phyloP scores from a whole-genome alignment of 305 asterid species.

The Coffea humblotiana region DNA sequence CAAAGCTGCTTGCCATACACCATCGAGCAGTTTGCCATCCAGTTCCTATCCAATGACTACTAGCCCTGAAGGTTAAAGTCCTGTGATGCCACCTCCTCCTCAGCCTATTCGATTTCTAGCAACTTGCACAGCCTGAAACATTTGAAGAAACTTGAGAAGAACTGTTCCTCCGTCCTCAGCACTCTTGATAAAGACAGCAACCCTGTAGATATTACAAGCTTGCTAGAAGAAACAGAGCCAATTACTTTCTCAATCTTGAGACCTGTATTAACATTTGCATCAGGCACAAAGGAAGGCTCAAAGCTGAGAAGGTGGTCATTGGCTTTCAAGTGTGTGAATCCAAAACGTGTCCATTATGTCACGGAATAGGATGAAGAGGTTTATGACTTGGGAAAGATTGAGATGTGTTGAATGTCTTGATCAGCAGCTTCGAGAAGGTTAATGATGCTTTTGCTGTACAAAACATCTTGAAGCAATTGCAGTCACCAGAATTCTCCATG shows the following conservation, averaged over 20 bases:
- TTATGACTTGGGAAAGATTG: not conserved
- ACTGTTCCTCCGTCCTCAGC: not conserved
- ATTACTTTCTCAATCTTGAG: slow-evolving; percentile 12
- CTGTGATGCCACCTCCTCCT: not conserved
- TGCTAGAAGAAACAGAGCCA: slow-evolving; percentile 15
- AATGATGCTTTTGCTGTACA: not conserved
- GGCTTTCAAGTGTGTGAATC: slow-evolving; percentile 7
- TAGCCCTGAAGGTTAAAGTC: slow-evolving; percentile 8
- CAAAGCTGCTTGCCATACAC: too few species aligned
- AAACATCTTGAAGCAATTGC: slow-evolving; percentile 15
- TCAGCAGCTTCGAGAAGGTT: not conserved
- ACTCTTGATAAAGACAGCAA: slow-evolving; percentile 1
- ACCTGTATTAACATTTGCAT: slow-evolving; percentile 19
- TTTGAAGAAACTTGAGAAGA: slow-evolving; percentile 18
- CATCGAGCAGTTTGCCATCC: too few species aligned
- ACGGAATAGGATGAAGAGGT: not conserved
- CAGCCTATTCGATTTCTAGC: not conserved
- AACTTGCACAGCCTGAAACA: slow-evolving; percentile 26
- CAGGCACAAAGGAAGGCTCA: slow-evolving; percentile 21
- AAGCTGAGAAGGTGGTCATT: slow-evolving; percentile 20
- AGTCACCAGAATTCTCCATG: slow-evolving; percentile 9
- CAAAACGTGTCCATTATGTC: slow-evolving; percentile 9
- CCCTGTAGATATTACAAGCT: not conserved
- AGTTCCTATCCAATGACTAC: too few species aligned
- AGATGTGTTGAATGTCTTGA: not conserved